Base-by-base conservation (phyloP, 495 filamentous ascomycete genomes). In the Penicillium verhagenii region DNA sequence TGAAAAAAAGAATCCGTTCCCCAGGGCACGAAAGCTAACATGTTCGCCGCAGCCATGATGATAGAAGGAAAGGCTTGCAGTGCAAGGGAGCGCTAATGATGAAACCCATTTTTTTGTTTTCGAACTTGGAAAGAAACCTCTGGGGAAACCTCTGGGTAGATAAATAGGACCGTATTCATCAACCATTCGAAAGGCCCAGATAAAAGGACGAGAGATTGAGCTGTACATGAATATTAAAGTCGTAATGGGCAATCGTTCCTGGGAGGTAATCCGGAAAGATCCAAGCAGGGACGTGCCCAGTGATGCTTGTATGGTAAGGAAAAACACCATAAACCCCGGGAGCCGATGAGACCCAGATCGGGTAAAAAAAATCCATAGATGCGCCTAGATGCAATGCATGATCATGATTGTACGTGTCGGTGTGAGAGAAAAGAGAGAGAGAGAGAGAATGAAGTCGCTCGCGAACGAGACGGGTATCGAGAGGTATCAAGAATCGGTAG, bases 361-460 rank as follows among this genome's bases (percentile, higher is more conserved):
- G 63, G 52, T 52, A 66, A 66, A 60, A 24, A 55, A 61, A 64
- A 64, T 64, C 63, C 68, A 62, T 56, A 66, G 57, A 56, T 72
- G 70, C 73, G 73, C 73, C 73, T 53, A 68, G 54, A 76, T 76
- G 73, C 73, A 74, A 76, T 76, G 73, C 73, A 71, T 66, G 63
- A 65, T 76, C 73, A 55, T 76, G 62, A 75, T 73, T 60, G 67
- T 70, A 72, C 68, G 67, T 76, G 71, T 75, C 64, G 44, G 39
- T 52, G 54, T 59, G 45, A 19, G 16, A 13, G 20, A 42, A 42
- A 9, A 26, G 2, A 14, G 13, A 10, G 33, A 25, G 20, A 29
- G 29, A 42, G 3, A 26, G 2, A 14, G 13, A 10, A 29, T 26
- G 19, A 6, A 38, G 8, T 42, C n/a, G 49, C n/a, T 38, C 29